Base-by-base conservation (phyloP, 2,329 filamentous ascomycete genomes). In the Verticillium nubilum region DNA sequence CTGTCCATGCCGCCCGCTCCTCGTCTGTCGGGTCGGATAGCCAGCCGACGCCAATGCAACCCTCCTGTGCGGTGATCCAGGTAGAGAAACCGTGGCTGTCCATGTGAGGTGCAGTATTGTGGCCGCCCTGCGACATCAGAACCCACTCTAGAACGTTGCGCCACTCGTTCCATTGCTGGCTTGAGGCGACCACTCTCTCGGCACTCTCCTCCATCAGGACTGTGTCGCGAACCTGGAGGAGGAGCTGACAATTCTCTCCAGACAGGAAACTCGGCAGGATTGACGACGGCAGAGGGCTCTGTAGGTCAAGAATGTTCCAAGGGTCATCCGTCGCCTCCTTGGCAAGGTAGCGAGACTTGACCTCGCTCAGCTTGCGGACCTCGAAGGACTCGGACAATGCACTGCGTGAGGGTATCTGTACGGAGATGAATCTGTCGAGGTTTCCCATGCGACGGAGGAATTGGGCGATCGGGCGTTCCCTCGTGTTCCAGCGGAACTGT, bases 31-130 rank as follows among this genome's bases (percentile, higher is more conserved):
- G 69, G 12, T 61, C 61, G n/a, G 68, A 69, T 59, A 73, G 62
- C 70, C 69, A 72, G 3, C 67, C 69, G 26, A 69, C 73, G 2
- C 70, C 69, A 54, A 72, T 56, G 4, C 23, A 35, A 31, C 59
- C 61, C 59, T 63, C 58, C 35, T 73, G 69, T 23, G 69, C 67
- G 3, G 70, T 74, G 58, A 73, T 71, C 70, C 69, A 74, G 2
- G 69, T 73, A n/a, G 63, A 64, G 52, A 70, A 67, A 13, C 71
- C 69, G 58, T 74, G 67, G 54, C 69, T 70, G 62, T 74, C 71
- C 60, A 69, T 72, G 52, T 74, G 68, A 12, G 69, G 70, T 12
- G 69, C 66, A 12, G 70, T 74, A 60, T 69, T 66, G 63, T 74
- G 68, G 0, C 71, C 72, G 31, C 71, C 71, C 60, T 74, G 65